phyloP scores from a whole-genome alignment of 176 grass and related monocot species.

The Neostapfia colusana region DNA sequence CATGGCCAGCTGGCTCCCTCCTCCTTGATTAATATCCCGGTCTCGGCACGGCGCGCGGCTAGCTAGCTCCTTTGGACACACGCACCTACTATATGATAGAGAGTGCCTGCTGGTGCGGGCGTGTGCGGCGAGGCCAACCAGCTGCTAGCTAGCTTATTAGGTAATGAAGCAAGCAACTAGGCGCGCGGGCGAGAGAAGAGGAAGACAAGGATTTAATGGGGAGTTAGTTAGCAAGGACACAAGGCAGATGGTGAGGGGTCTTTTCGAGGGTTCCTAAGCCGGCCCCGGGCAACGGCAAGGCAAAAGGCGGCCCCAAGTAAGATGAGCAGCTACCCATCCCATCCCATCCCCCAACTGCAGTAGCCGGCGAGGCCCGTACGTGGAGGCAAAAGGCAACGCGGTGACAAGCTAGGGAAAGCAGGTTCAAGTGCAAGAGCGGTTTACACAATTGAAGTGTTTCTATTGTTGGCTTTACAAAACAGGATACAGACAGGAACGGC shows the following conservation, averaged over 20 bases:
- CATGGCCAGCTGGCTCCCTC: constrained; percentile 51
- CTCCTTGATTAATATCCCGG: not conserved
- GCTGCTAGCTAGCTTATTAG: not conserved
- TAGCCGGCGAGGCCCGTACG: not conserved
- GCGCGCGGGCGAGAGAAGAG: constrained; percentile 7
- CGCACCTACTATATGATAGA: constrained; percentile 16
- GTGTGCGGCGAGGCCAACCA: constrained; percentile 21
- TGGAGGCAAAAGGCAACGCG: not conserved
- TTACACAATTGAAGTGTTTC: no score
- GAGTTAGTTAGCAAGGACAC: constrained; percentile 74
- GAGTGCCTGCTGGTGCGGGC: constrained; percentile 11
- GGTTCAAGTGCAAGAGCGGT: not conserved
- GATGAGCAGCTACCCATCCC: not conserved
- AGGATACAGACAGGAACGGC: no score
- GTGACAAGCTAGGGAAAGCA: constrained; percentile 28
- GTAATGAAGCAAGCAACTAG: constrained; percentile 4
- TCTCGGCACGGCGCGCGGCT: no score
- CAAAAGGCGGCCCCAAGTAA: not conserved
- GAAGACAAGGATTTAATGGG: constrained; percentile 63
- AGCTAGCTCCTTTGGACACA: not conserved
- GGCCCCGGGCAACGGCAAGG: constrained; percentile 44
- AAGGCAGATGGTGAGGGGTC: constrained; percentile 70
- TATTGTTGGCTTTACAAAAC: no score
- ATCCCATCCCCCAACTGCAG: no score
- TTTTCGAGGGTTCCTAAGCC: constrained; percentile 83